A percentile compares a stretch with the other conserved stretches of the same genome.
Conservation (phyloP, 768 basidiomycete genomes). For the Cantharellus cinnabarinus region DNA sequence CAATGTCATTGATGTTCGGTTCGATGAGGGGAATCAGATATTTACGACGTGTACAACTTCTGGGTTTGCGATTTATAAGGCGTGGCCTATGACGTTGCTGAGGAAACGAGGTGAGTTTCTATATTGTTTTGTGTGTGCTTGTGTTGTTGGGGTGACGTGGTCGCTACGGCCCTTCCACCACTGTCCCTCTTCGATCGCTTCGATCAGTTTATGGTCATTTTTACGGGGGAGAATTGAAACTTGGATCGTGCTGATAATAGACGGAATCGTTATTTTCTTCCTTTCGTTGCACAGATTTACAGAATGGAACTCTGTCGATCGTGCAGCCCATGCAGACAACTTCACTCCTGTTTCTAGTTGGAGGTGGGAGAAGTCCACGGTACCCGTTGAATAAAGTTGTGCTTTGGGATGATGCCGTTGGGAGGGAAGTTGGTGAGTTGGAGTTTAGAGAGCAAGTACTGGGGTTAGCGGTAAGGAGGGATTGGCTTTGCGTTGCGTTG, state of each 20-base stretch:
- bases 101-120: conserved; percentile 50
- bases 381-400: conserved; percentile 87
- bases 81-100: conserved; percentile 55
- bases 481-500: conserved; percentile 68
- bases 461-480: conserved; percentile 58
- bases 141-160: too few species aligned
- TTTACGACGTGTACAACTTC: conserved; percentile 63
- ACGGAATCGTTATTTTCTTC: background rate
- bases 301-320: conserved; percentile 56
- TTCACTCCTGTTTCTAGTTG: conserved; percentile 67
- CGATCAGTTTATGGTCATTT: too few species aligned
- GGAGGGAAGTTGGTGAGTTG: conserved; percentile 66
- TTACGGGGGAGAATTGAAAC: too few species aligned
- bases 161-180: too few species aligned
- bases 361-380: conserved; percentile 69
- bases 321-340: conserved; percentile 64
- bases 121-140: too few species aligned
- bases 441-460: conserved; percentile 74
- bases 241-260: background rate
- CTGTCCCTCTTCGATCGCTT: conserved; percentile 1
- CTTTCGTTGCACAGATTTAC: conserved; percentile 32
- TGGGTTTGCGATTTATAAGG: conserved; percentile 66
- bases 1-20: conserved; percentile 54
- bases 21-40: conserved; percentile 61
- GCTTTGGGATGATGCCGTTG: conserved; percentile 65